Percentiles rank a stretch among this genome's conserved stretches.
phyloP scores from a whole-genome alignment of 306 rosid species.

The Pyrus pyrifolia region DNA sequence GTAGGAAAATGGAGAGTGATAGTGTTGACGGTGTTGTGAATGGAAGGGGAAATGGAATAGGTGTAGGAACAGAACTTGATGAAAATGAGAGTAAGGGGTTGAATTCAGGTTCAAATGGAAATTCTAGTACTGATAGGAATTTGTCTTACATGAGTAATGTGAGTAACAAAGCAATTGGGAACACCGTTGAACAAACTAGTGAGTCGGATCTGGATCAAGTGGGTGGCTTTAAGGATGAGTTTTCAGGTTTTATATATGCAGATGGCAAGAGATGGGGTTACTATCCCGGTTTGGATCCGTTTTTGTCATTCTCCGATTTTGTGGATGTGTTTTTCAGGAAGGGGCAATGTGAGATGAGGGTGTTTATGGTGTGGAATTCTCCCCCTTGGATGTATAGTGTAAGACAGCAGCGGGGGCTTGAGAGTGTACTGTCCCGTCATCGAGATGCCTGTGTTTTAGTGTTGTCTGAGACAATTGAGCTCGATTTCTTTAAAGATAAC shows the following conservation, averaged over 20 bases:
- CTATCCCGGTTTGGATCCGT: constrained; percentile 59
- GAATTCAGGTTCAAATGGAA: constrained; percentile 2
- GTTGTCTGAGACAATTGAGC: constrained; percentile 87
- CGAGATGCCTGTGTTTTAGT: constrained; percentile 79
- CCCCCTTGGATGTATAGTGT: constrained; percentile 91
- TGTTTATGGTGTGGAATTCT: constrained; percentile 95
- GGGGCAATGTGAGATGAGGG: constrained; percentile 54
- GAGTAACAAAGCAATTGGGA: constrained; percentile 5
- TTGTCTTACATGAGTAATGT: constrained; percentile 8
- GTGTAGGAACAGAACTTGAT: constrained; percentile 13
- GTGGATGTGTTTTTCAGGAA: constrained; percentile 58
- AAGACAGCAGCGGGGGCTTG: constrained; percentile 80
- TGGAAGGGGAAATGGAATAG: neutral
- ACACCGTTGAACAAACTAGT: constrained; percentile 7
- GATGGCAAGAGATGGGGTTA: constrained; percentile 92
- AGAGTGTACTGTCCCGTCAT: constrained; percentile 71
- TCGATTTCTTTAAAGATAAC: constrained; percentile 71
- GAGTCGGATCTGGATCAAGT: neutral
- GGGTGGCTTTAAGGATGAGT: constrained; percentile 18
- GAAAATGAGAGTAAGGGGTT: constrained; percentile 8
- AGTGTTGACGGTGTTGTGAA: neutral
- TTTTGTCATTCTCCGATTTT: constrained; percentile 54
- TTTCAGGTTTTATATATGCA: constrained; percentile 47
- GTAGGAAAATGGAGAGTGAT: neutral
- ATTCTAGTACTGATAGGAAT: constrained; percentile 6